phyloP scores from a whole-genome alignment of 2,329 filamentous ascomycete genomes.

The Emmonsiellopsis sp. region DNA sequence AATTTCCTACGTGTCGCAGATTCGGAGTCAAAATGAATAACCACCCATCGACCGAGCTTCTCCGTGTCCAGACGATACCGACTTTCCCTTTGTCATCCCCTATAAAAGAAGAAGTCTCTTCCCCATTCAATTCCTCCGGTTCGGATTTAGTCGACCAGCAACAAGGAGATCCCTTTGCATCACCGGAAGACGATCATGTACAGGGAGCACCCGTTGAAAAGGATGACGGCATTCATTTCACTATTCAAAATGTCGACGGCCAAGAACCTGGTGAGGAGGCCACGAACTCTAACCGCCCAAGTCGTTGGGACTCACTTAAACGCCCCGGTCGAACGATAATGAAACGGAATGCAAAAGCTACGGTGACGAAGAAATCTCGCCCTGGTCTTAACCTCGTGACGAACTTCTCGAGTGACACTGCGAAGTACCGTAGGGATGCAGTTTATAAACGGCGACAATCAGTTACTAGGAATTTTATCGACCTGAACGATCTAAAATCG shows the following conservation, averaged over 20 bases:
- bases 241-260: neutral
- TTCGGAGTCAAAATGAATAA: too few relatives aligned
- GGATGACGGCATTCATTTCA: neutral
- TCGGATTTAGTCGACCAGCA: constrained; percentile 21
- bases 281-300: neutral
- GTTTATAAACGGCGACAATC: constrained; percentile 3
- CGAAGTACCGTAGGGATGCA: constrained; percentile 7
- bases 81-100: constrained; percentile 36
- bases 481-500: constrained; percentile 29
- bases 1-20: too few relatives aligned
- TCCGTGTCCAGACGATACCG: constrained; percentile 24
- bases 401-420: constrained; percentile 22
- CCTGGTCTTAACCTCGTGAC: constrained; percentile 36
- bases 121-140: constrained; percentile 26
- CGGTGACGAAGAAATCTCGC: constrained; percentile 22
- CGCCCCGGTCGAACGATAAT: neutral
- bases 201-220: constrained; percentile 7
- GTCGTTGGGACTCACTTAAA: constrained; percentile 1
- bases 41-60: neutral
- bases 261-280: constrained; percentile 1
- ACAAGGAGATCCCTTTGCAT: constrained; percentile 23
- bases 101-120: constrained; percentile 33
- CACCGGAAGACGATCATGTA: constrained; percentile 19
- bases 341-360: constrained; percentile 11
- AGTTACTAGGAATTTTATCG: constrained; percentile 19